Conservation (phyloP, 108 stramenopile species). For the Pseudonitzschia multiseries region DNA sequence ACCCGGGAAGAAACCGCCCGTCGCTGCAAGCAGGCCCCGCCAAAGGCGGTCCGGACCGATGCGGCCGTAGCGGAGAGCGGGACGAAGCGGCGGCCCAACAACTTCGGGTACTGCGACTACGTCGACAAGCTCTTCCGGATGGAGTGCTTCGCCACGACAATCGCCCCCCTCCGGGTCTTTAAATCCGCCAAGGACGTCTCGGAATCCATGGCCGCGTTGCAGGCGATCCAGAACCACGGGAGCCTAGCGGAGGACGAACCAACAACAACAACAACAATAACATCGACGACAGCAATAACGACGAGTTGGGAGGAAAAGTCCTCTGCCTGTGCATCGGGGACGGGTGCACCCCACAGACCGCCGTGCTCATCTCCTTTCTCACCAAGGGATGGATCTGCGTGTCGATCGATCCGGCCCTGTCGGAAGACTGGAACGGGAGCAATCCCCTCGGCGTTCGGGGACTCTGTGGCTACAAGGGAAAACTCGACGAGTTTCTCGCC, state of each 20-base stretch:
- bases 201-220: constrained; percentile 51
- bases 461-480: constrained; percentile 44
- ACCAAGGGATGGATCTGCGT: constrained; percentile 43
- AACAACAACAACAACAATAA: background rate
- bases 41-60: background rate
- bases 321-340: constrained; percentile 52
- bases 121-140: constrained; percentile 45
- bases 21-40: constrained; percentile 22
- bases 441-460: constrained; percentile 3
- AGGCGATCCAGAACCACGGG: constrained; percentile 37
- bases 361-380: constrained; percentile 37
- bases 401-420: constrained; percentile 52
- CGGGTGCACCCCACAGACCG: constrained; percentile 51
- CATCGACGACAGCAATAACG: background rate
- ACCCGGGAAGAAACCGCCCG: constrained; percentile 9
- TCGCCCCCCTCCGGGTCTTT: constrained; percentile 37
- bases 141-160: constrained; percentile 45
- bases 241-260: background rate
- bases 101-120: constrained; percentile 54
- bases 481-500: constrained; percentile 37
- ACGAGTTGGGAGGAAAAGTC: constrained; percentile 21
- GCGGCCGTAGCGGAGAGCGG: constrained; percentile 26
- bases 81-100: constrained; percentile 42
- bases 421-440: constrained; percentile 31
- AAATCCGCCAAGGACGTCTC: constrained; percentile 47